Conservation (phyloP, 495 filamentous ascomycete species). For the Cudoniella acicularis region DNA sequence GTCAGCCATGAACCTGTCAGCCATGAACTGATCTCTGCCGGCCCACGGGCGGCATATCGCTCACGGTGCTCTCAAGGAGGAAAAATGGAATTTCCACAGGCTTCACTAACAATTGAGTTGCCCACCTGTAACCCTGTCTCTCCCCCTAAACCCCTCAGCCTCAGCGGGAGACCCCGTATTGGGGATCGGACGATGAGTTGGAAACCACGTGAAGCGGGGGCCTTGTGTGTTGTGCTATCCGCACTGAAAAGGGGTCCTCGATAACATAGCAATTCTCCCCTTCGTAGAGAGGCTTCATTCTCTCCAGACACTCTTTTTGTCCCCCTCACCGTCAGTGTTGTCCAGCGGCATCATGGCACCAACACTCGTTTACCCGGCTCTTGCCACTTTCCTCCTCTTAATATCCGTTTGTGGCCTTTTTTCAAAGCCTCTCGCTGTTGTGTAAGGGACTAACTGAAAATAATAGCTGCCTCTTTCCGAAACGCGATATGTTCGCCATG, state of each 20-base stretch:
- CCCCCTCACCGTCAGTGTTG: not conserved
- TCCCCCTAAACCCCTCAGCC: not conserved
- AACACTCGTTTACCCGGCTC: not conserved
- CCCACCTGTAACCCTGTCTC: not conserved
- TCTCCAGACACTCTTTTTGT: not conserved
- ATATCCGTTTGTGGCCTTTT: not conserved
- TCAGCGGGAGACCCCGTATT: not conserved
- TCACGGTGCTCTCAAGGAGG: not conserved
- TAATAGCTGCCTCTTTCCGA: not conserved
- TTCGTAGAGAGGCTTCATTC: not conserved
- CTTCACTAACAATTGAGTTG: too few species aligned
- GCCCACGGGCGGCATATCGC: not conserved
- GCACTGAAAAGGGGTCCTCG: too few species aligned
- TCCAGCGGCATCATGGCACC: not conserved
- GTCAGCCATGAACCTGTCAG: too few species aligned
- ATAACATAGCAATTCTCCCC: not conserved
- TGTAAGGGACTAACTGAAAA: not conserved
- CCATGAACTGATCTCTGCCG: not conserved
- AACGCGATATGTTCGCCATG: not conserved
- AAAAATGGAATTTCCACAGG: not conserved
- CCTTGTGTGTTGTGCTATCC: not conserved
- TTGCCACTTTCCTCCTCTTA: not conserved
- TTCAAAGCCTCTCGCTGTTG: not conserved
- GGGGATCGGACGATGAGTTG: not conserved
- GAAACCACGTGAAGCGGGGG: not conserved